Conservation (phyloP, 83 land plant species). For the Picea abies region DNA sequence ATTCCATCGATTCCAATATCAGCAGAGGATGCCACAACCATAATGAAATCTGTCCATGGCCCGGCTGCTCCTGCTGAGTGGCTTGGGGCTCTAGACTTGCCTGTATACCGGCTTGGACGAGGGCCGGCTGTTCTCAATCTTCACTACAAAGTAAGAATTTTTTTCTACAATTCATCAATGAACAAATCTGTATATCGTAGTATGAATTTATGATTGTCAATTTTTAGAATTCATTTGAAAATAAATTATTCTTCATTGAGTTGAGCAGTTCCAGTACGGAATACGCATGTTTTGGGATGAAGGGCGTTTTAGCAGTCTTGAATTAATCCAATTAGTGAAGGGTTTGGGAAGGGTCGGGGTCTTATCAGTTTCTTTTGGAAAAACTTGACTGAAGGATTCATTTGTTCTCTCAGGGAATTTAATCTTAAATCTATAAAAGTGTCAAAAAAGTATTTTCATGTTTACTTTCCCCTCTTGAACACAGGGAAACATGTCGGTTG, state of each 20-base stretch:
- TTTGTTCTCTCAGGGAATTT: too few species aligned
- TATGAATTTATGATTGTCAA: too few species aligned
- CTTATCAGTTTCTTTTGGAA: too few species aligned
- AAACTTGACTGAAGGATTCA: too few species aligned
- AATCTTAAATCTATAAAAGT: not conserved
- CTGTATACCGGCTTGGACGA: conserved; percentile 51
- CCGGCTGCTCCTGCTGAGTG: conserved; percentile 50
- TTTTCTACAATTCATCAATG: not conserved
- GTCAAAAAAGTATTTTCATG: not conserved
- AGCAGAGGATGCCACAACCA: conserved; percentile 42
- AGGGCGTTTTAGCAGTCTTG: too few species aligned
- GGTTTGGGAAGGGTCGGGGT: too few species aligned
- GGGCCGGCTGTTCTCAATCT: conserved; percentile 59
- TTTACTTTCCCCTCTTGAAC: not conserved
- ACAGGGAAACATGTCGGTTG: conserved; percentile 44
- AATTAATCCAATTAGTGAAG: too few species aligned
- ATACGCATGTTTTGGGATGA: too few species aligned
- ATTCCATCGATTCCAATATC: conserved; percentile 22
- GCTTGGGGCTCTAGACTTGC: not conserved
- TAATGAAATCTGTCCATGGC: conserved; percentile 41
- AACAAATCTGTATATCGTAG: too few species aligned
- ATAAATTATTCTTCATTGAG: too few species aligned
- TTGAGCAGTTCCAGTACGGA: too few species aligned
- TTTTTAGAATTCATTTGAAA: too few species aligned
- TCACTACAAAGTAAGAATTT: conserved; percentile 38